Evolutionary conservation across 805 yeast species (phyloP).

Genomic region (Monosporozyma siamensis): DNA sequence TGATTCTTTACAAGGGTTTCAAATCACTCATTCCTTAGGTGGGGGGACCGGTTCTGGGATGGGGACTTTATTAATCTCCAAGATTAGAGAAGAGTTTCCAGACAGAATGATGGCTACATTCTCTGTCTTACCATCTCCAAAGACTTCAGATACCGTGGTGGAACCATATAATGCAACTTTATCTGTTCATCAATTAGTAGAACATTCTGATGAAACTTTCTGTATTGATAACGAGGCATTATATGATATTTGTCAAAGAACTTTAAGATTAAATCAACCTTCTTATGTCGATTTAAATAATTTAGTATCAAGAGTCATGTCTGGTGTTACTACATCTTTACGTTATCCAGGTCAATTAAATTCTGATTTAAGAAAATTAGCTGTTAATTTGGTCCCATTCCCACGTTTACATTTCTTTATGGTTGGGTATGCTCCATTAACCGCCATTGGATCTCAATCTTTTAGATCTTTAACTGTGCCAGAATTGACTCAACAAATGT

Average conservation of each 20-base stretch:
- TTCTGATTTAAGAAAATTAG: slow-evolving; percentile 85
- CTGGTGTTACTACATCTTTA: slow-evolving; percentile 88
- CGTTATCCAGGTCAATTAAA: slow-evolving; percentile 94
- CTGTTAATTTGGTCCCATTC: slow-evolving; percentile 91
- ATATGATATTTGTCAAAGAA: slow-evolving; percentile 79
- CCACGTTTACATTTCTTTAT: slow-evolving; percentile 92
- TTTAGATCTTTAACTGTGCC: slow-evolving; percentile 82
- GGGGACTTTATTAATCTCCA: slow-evolving; percentile 82
- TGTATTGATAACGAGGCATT: slow-evolving; percentile 93
- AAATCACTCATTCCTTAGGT: slow-evolving; percentile 71
- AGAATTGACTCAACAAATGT: slow-evolving; percentile 88
- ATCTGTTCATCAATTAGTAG: slow-evolving; percentile 85
- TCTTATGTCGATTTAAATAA: slow-evolving; percentile 69
- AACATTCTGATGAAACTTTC: slow-evolving; percentile 86
- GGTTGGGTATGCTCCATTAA: slow-evolving; percentile 91
- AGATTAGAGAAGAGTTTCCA: slow-evolving; percentile 85
- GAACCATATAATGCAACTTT: slow-evolving; percentile 93
- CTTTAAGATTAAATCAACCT: slow-evolving; percentile 74
- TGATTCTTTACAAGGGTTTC: slow-evolving; percentile 92
- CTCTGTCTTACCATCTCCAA: slow-evolving; percentile 87
- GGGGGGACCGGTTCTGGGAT: slow-evolving; percentile 97
- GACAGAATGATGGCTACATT: slow-evolving; percentile 96
- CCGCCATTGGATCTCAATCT: slow-evolving; percentile 69
- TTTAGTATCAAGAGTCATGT: slow-evolving; percentile 84
- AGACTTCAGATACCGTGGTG: slow-evolving; percentile 85